Base-by-base conservation (phyloP, 2,329 filamentous ascomycete species). In the Trichoderma sp. region DNA sequence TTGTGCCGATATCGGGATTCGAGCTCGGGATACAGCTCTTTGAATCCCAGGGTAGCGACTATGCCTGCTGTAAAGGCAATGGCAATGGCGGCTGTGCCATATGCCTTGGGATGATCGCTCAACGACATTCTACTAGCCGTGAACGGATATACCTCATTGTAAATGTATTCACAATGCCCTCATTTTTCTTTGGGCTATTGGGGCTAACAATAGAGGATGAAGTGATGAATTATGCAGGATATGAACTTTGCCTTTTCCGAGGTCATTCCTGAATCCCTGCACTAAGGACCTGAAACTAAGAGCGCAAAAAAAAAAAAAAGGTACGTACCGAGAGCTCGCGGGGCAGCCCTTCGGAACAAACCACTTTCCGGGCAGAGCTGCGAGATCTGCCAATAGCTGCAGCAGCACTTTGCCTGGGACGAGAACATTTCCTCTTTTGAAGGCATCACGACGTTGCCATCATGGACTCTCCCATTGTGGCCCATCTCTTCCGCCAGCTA, bases 391-490 rank as follows among this genome's bases (percentile, higher is more conserved):
- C 35, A 32, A 48, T 19, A 66, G 48, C 32, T 29, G 27, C 27
- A 54, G 34, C 48, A 27, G 25, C 50, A n/a, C n/a, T n/a, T n/a
- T 53, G 39, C 39, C 37, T 39, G 17, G 39, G 29, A 57, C 13
- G 12, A 54, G 54, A 59, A 25, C 34, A 45, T 57, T 39, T n/a
- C 27, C 53, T 17, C 58, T 25, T 27, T 42, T 22, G 13, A 57
- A 35, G 25, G 53, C 59, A 60, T 72, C 72, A 37, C 27, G 61
- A 48, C n/a, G 5, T 19, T 5, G 5, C 17, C 32, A 34, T 27
- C 72, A 97, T 97, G 93, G 93, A 97, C 81, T 94, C 92, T 19
- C 90, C 90, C 68, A 83, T 92, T 70, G 85, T 93, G 72, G 87
- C 87, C 58, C 90, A 90, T 76, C 85, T 97, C 76, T 94, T 97